These are phyloP conservation scores for Ceratopteris richardii DNA, from an alignment of 75 land plant genomes.

Conservation along the genomic window DNA sequence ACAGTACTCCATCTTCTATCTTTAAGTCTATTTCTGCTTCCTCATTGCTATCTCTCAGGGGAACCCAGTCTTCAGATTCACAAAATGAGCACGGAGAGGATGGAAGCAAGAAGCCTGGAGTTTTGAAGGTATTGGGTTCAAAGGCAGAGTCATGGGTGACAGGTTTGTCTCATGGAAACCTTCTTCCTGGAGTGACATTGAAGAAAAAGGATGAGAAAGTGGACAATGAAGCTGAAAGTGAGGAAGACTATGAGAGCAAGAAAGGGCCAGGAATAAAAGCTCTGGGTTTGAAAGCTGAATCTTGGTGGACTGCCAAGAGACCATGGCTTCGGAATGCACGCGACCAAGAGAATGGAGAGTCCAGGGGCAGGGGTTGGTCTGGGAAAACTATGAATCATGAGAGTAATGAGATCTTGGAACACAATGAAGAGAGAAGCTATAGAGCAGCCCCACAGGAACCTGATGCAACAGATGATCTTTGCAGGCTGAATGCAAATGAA, in stretches of 20 bases:
- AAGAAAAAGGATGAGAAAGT: background rate
- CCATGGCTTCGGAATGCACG: constrained; percentile 7
- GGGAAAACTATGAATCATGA: background rate
- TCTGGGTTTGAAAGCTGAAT: constrained; percentile 16
- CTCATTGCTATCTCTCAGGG: background rate
- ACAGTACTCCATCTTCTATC: constrained; percentile 3
- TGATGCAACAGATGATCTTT: background rate
- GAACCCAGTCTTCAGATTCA: background rate
- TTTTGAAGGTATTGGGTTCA: constrained; percentile 33
- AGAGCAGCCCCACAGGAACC: background rate
- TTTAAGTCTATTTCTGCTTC: constrained; percentile 1
- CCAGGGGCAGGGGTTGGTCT: background rate
- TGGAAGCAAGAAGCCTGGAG: constrained; percentile 43
- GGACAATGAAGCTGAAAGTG: background rate
- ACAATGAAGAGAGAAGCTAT: background rate
- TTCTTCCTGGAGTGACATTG: background rate
- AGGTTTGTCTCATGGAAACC: background rate
- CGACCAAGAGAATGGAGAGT: background rate
- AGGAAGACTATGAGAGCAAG: constrained; percentile 6
- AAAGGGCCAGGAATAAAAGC: constrained; percentile 4
- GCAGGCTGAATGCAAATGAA: constrained; percentile 19
- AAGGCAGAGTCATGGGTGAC: constrained; percentile 64
- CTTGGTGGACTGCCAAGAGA: constrained; percentile 19
- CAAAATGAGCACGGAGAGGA: constrained; percentile 35
- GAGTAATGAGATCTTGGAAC: background rate